Conservation (phyloP, 1,284 basidiomycete species). For the Calocybe gambosa region DNA sequence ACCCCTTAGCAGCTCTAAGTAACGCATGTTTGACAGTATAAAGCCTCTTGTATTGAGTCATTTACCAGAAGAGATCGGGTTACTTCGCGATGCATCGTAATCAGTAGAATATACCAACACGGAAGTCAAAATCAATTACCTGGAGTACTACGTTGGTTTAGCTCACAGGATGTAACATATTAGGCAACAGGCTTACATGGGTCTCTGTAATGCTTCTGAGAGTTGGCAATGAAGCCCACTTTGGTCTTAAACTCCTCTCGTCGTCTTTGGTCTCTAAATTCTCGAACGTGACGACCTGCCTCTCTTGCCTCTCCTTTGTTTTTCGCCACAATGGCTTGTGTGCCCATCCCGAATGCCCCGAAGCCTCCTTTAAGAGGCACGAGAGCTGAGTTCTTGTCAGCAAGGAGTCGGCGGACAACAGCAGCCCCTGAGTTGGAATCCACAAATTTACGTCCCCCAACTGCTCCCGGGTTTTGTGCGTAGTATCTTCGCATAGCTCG, state of each 20-base stretch:
- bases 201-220: constrained; percentile 84
- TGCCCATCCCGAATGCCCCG: constrained; percentile 78
- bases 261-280: constrained; percentile 78
- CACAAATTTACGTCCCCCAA: constrained; percentile 35
- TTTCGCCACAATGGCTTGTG: constrained; percentile 82
- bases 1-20: constrained; percentile 15
- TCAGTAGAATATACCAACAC: not conserved
- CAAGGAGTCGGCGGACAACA: constrained; percentile 66
- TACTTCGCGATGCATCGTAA: not conserved
- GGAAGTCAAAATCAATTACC: constrained; percentile 4
- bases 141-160: constrained; percentile 18
- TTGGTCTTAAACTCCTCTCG: constrained; percentile 84
- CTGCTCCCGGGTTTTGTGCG: constrained; percentile 60
- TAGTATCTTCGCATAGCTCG: constrained; percentile 86
- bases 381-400: constrained; percentile 76
- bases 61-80: too few species aligned
- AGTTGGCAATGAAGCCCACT: constrained; percentile 74
- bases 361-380: constrained; percentile 83
- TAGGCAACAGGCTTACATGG: constrained; percentile 33
- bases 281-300: constrained; percentile 82
- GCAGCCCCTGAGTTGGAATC: constrained; percentile 69
- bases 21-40: constrained; percentile 2
- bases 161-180: not conserved
- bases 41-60: not conserved
- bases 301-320: constrained; percentile 93